Base-by-base conservation (phyloP, 2,329 filamentous ascomycete genomes). In the Penicillium expansum region DNA sequence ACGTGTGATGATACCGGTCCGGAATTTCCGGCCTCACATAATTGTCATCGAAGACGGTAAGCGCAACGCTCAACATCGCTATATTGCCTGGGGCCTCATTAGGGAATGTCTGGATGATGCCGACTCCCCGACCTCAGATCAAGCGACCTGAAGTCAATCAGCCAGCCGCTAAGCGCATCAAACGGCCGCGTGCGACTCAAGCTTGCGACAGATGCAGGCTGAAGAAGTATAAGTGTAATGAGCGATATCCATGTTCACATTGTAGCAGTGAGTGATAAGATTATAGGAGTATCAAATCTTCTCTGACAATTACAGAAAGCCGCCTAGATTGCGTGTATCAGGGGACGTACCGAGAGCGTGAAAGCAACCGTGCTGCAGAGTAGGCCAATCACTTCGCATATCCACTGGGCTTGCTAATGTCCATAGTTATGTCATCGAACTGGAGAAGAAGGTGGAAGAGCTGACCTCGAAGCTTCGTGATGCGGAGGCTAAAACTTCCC, bases 141-240 rank as follows among this genome's bases (percentile, higher is more conserved):
- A 51, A 61, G 10, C 44, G 4, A 2, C 52, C 60, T 13, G 50
- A 55, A 22, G 56, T 33, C 33, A 63, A 67, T 48, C 60, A 62
- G 18, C 52, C 61, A 14, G 48, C 55, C 52, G 60, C 61, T 27
- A 69, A 67, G 55, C 64, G 66, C 50, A 48, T 57, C 22, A 75
- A 74, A 54, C 65, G 71, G 48, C 74, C 74, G n/a, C 74, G 77
- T n/a, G 76, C 78, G 18, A 73, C 76, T 10, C 75, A 76, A 55
- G 78, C 78, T 3, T 80, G 78, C 62, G 77, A 80, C 59, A 67
- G 76, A 30, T 80, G 78, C 64, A 70, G 78, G 50, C 59, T 69
- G 45, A 79, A 80, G 67, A 80, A 80, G 67, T 79, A 80, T 66
- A 79, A 78, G 60, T 80, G 78, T 62, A 76, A 79, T 60, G 78